phyloP scores from a whole-genome alignment of 805 yeast genomes.

The Ogataea populi-albae region DNA sequence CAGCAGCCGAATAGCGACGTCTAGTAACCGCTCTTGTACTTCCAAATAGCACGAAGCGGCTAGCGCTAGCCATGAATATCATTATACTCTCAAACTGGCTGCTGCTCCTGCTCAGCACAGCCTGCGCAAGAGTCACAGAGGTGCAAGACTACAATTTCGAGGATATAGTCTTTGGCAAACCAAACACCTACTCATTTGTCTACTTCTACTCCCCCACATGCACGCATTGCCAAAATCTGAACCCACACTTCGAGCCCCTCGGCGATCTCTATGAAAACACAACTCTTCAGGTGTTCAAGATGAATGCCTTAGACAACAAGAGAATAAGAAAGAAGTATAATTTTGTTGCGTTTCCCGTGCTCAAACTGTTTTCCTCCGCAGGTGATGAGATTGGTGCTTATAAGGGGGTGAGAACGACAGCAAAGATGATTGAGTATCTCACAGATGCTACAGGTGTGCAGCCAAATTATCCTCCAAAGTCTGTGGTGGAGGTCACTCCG shows the following conservation, averaged over 20 bases:
- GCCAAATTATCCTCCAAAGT: constrained; percentile 31
- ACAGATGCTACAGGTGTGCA: constrained; percentile 32
- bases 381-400: constrained; percentile 41
- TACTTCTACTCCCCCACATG: constrained; percentile 49
- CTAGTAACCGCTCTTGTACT: no score
- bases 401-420: constrained; percentile 33
- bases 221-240: constrained; percentile 43
- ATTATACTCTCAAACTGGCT: no score
- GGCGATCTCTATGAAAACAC: constrained; percentile 41
- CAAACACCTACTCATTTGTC: constrained; percentile 38
- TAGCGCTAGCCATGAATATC: no score
- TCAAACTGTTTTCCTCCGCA: constrained; percentile 42
- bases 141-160: constrained; percentile 27
- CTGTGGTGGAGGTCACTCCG: constrained; percentile 13
- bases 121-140: constrained; percentile 13
- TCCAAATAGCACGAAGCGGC: no score
- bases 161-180: constrained; percentile 19
- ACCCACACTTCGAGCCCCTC: constrained; percentile 45
- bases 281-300: constrained; percentile 34
- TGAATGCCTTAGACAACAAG: constrained; percentile 34
- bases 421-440: constrained; percentile 32
- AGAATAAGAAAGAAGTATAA: constrained; percentile 38
- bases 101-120: constrained; percentile 1
- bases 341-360: constrained; percentile 46
- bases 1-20: no score